phyloP scores from a whole-genome alignment of 2,329 filamentous ascomycete genomes.

The Hypoxylon sp. region DNA sequence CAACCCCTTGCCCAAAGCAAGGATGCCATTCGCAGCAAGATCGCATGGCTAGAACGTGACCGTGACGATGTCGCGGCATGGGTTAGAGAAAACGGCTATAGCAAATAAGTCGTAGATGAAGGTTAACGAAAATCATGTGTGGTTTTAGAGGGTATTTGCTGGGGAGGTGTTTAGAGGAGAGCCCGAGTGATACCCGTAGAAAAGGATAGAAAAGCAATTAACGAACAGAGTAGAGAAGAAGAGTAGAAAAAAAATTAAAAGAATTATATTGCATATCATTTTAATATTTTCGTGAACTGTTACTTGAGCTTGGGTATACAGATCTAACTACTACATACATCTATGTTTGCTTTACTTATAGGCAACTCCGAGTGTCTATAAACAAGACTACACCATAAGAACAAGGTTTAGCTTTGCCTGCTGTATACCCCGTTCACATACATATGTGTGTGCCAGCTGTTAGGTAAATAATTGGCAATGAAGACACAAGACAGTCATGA shows the following conservation, averaged over 20 bases:
- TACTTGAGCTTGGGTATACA: neutral
- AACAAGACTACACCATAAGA: neutral
- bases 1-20: slow-evolving; percentile 90
- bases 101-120: slow-evolving; percentile 40
- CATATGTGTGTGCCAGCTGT: neutral
- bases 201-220: slow-evolving; percentile 33
- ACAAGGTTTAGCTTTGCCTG: neutral
- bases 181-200: slow-evolving; percentile 42
- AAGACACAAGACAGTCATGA: neutral
- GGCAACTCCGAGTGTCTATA: neutral
- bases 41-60: slow-evolving; percentile 84
- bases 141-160: slow-evolving; percentile 27
- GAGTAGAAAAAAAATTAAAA: slow-evolving; percentile 16
- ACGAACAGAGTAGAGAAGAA: slow-evolving; percentile 6
- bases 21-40: slow-evolving; percentile 88
- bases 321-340: too few relatives aligned
- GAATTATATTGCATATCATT: neutral
- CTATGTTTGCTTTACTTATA: neutral
- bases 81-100: slow-evolving; percentile 75
- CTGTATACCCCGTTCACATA: neutral
- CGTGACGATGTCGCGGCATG: slow-evolving; percentile 77
- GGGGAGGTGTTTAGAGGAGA: slow-evolving; percentile 25
- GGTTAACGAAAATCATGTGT: slow-evolving; percentile 17
- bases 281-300: slow-evolving; percentile 1
- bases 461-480: neutral